These are phyloP conservation scores for Chaetomium tenue DNA, from an alignment of 495 filamentous ascomycete genomes.

Conservation along the genomic window DNA sequence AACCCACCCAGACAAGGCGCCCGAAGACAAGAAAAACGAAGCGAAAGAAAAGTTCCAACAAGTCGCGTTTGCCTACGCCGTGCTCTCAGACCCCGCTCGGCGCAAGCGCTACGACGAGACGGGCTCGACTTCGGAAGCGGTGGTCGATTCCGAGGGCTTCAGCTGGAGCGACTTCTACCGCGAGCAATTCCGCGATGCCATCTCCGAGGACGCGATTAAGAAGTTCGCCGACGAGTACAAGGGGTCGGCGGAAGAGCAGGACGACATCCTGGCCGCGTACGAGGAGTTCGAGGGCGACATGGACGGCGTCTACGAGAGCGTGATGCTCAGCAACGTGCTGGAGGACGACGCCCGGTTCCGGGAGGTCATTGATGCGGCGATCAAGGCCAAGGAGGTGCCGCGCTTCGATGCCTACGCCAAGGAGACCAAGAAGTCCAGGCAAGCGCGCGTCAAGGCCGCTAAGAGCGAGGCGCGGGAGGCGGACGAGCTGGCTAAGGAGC, in stretches of 20 bases:
- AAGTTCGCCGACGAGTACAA: slow-evolving; percentile 76
- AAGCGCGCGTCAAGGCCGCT: slow-evolving; percentile 62
- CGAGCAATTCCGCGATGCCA: slow-evolving; percentile 69
- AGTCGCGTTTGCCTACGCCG: slow-evolving; percentile 89
- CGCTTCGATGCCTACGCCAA: slow-evolving; percentile 65
- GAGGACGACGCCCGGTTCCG: slow-evolving; percentile 87
- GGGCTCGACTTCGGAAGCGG: slow-evolving; percentile 77
- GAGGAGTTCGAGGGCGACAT: slow-evolving; percentile 66
- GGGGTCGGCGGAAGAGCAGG: slow-evolving; percentile 77
- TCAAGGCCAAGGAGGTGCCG: slow-evolving; percentile 63
- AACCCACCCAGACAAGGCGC: slow-evolving; percentile 87
- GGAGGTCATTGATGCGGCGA: slow-evolving; percentile 75
- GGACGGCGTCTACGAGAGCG: slow-evolving; percentile 68
- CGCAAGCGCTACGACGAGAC: slow-evolving; percentile 84
- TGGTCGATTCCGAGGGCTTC: slow-evolving; percentile 71
- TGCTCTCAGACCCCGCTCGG: slow-evolving; percentile 76
- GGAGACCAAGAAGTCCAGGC: slow-evolving; percentile 63
- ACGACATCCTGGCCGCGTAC: slow-evolving; percentile 75
- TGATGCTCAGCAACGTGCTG: slow-evolving; percentile 81
- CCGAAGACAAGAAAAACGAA: slow-evolving; percentile 57
- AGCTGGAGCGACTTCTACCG: slow-evolving; percentile 87
- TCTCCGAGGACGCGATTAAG: slow-evolving; percentile 67
- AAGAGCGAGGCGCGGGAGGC: slow-evolving; percentile 69
- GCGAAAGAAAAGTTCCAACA: slow-evolving; percentile 81
- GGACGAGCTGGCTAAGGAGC: slow-evolving; percentile 65